Base-by-base conservation (phyloP, 2,329 filamentous ascomycete genomes). In the Fusarium staphyleae region DNA sequence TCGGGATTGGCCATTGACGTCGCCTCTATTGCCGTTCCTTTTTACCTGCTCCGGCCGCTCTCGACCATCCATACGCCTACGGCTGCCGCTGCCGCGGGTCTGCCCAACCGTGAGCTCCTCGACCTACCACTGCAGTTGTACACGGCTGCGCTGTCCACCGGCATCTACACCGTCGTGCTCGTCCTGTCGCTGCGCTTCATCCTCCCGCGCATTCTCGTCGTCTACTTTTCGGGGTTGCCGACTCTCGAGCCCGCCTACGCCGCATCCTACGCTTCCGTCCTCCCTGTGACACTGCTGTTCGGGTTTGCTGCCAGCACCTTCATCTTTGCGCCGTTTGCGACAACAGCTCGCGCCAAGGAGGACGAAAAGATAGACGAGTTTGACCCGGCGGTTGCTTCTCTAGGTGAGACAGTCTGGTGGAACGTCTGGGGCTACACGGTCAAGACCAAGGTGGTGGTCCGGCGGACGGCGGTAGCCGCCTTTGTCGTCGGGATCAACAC, bases 281-380 rank as follows among this genome's bases (percentile, higher is more conserved):
- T 91, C 3, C 86, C 87, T 1, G 80, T 81, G 35, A 78, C 79
- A 6, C 58, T 82, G 3, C 66, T 79, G 3, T 79, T 90, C 14
- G 93, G 92, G 3, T 78, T 85, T 56, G 89, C 90, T 1, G 86
- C 88, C 4, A 86, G 86, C 56, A 82, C 83, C 37, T 93, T 96
- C 70, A 84, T 97, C 62, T 96, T 96, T 71, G 83, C 85, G 32
- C 86, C 88, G 2, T 82, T 85, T 16, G 82, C 84, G 14, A 81
- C 78, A 12, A 79, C 82, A 0, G 81, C 79, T 19, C 76, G 74
- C 19, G 78, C 76, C 13, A 69, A 70, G 35, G 75, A 78, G 57
- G 79, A 86, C 56, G 78, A 78, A 46, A 74, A 78, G 61, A 72
- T 77, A 16, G 70, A 72, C 26, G 70, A 77, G 19, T 91, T 91